A percentile compares a stretch with the other conserved stretches of the same genome.
These are phyloP conservation scores for Cladosporium sp. DNA, from an alignment of 2,329 filamentous ascomycete genomes.

Conservation along the genomic window DNA sequence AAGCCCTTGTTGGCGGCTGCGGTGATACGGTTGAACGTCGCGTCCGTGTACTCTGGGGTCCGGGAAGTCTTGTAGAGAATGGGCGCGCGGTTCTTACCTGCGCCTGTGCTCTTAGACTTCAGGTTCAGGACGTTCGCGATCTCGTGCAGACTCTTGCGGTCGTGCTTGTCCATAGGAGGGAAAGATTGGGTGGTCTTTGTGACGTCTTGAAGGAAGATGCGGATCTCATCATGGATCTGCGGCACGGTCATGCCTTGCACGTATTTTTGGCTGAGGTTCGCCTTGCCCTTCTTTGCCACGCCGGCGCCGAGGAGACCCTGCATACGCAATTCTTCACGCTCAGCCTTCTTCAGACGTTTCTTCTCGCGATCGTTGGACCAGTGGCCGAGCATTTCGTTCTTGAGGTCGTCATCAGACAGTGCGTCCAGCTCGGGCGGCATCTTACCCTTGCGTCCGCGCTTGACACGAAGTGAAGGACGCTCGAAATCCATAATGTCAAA, in stretches of 20 bases:
- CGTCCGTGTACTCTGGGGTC: slow-evolving; percentile 58
- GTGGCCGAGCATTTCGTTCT: slow-evolving; percentile 34
- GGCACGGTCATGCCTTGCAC: slow-evolving; percentile 65
- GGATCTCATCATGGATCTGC: slow-evolving; percentile 69
- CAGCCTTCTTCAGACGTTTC: slow-evolving; percentile 45
- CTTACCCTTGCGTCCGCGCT: slow-evolving; percentile 53
- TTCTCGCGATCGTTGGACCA: slow-evolving; percentile 45
- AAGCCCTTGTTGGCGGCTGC: slow-evolving; percentile 44
- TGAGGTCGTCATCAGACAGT: slow-evolving; percentile 42
- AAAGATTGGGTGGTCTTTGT: slow-evolving; percentile 65
- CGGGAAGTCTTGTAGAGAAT: slow-evolving; percentile 69
- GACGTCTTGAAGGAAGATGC: slow-evolving; percentile 61
- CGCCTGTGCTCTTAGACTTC: slow-evolving; percentile 78
- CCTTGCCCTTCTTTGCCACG: slow-evolving; percentile 34
- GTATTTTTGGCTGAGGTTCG: slow-evolving; percentile 64
- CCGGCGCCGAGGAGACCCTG: slow-evolving; percentile 38
- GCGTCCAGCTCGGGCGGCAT: slow-evolving; percentile 33
- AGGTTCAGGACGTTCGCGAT: slow-evolving; percentile 70
- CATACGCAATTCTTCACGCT: slow-evolving; percentile 43
- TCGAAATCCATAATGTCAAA: slow-evolving; percentile 86
- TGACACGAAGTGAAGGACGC: slow-evolving; percentile 62
- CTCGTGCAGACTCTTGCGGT: slow-evolving; percentile 75
- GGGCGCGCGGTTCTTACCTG: slow-evolving; percentile 68
- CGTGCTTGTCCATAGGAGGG: slow-evolving; percentile 76
- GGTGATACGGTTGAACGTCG: slow-evolving; percentile 45